Percentiles rank a stretch among this genome's conserved stretches.
phyloP scores from a whole-genome alignment of 768 basidiomycete species.

The Botryobasidium botryosum region DNA sequence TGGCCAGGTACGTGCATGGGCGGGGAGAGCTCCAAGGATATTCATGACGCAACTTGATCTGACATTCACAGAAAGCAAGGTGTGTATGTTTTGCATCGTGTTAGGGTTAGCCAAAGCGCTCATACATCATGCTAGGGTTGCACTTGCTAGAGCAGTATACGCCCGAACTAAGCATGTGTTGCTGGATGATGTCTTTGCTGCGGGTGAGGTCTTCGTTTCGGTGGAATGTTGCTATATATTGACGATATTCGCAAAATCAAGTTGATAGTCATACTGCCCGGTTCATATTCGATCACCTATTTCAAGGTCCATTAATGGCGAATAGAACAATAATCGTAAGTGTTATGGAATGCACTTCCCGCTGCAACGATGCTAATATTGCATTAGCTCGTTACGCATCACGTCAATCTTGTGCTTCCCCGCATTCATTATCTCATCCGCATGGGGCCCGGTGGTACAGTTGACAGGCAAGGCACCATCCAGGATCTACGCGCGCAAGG shows the following conservation, averaged over 20 bases:
- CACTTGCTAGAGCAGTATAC: constrained; percentile 26
- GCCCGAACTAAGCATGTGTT: constrained; percentile 21
- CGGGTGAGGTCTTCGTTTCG: constrained; percentile 4
- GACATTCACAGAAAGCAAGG: not conserved
- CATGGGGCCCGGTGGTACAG: constrained; percentile 27
- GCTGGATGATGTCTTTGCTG: constrained; percentile 22
- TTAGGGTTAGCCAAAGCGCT: not conserved
- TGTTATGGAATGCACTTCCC: not conserved
- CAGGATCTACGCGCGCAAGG: constrained; percentile 23
- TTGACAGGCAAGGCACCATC: constrained; percentile 25
- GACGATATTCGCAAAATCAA: not conserved
- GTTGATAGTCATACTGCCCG: constrained; percentile 19
- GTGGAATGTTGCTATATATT: constrained; percentile 27
- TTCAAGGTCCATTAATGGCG: constrained; percentile 17
- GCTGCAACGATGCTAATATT: constrained; percentile 6
- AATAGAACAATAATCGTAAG: constrained; percentile 16
- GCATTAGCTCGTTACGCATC: constrained; percentile 29
- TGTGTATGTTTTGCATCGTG: not conserved
- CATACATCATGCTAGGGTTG: constrained; percentile 8
- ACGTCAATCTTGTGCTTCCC: constrained; percentile 28
- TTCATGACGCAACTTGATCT: constrained; percentile 8
- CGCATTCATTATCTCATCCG: constrained; percentile 25
- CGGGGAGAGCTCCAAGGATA: constrained; percentile 4
- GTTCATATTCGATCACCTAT: constrained; percentile 16
- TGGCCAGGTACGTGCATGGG: constrained; percentile 31